Evolutionary conservation across 345 rosid genomes (phyloP).

Genomic region (Pelargonium nanum): DNA sequence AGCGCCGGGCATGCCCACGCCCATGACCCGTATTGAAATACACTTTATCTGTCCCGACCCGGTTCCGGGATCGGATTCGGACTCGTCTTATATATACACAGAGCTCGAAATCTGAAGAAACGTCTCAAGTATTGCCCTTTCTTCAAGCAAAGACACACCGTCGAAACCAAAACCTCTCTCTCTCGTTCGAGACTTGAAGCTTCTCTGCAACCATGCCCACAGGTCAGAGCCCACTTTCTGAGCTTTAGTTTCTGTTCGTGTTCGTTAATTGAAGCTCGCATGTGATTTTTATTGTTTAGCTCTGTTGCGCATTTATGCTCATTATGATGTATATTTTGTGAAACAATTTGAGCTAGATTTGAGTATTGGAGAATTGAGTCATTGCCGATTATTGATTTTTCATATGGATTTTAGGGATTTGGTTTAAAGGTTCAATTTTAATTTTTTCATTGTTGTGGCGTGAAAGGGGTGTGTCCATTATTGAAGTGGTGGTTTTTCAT

Average conservation of each 20-base stretch:
- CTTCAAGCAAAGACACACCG: conserved; percentile 29
- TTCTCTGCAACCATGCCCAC: conserved; percentile 37
- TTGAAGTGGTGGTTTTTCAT: not conserved
- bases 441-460: not conserved
- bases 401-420: not conserved
- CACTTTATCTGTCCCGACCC: not conserved
- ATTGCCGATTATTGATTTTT: conserved; percentile 3
- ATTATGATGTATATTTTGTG: conserved; percentile 1
- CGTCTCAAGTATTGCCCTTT: conserved; percentile 25
- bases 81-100: not conserved
- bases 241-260: not conserved
- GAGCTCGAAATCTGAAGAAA: not conserved
- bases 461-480: not conserved
- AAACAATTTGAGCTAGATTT: conserved; percentile 7
- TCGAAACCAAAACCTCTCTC: not conserved
- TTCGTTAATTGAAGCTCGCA: not conserved
- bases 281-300: not conserved
- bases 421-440: not conserved
- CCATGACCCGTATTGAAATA: not conserved
- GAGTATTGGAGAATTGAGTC: conserved; percentile 14
- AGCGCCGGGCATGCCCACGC: not conserved
- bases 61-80: not conserved
- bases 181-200: conserved; percentile 7
- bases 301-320: not conserved
- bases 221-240: conserved; percentile 26